Evolutionary conservation across 345 rosid genomes (phyloP).

Genomic region (Brassica cretica): DNA sequence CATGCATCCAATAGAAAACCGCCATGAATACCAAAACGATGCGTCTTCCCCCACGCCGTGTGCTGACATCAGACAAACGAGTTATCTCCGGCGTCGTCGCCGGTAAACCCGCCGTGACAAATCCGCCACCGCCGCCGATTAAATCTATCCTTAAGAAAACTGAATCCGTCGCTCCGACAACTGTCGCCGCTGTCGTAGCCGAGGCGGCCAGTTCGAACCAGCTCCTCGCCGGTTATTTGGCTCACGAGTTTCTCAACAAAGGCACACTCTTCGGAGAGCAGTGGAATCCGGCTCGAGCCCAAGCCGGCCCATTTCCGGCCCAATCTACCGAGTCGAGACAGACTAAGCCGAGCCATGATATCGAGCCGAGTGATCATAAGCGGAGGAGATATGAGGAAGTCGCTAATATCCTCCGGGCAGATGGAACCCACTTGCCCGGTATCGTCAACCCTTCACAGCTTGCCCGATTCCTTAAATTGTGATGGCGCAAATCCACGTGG

Average conservation of each 20-base stretch:
- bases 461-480: slow-evolving; percentile 57
- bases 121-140: slow-evolving; percentile 24
- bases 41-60: slow-evolving; percentile 87
- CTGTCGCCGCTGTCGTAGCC: slow-evolving; percentile 19
- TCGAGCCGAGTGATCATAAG: slow-evolving; percentile 40
- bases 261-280: slow-evolving; percentile 79
- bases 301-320: background rate
- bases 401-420: slow-evolving; percentile 60
- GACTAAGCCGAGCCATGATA: slow-evolving; percentile 37
- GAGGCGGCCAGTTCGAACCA: slow-evolving; percentile 47
- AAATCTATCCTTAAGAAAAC: slow-evolving; percentile 46
- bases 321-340: slow-evolving; percentile 24
- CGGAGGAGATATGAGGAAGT: slow-evolving; percentile 67
- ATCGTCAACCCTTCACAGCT: slow-evolving; percentile 85
- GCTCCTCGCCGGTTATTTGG: slow-evolving; percentile 77
- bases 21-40: slow-evolving; percentile 69
- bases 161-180: background rate
- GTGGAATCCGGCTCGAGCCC: slow-evolving; percentile 39
- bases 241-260: slow-evolving; percentile 73
- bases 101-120: slow-evolving; percentile 23
- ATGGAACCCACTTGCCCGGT: slow-evolving; percentile 72
- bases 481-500: slow-evolving; percentile 47
- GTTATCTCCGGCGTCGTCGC: slow-evolving; percentile 43
- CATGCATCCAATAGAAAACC: slow-evolving; percentile 45
- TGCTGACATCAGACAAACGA: slow-evolving; percentile 62